Evolutionary conservation across 495 filamentous ascomycete species (phyloP), one percentile per base, ranked within the genome.

Genomic region (Xylaria longipes): DNA sequence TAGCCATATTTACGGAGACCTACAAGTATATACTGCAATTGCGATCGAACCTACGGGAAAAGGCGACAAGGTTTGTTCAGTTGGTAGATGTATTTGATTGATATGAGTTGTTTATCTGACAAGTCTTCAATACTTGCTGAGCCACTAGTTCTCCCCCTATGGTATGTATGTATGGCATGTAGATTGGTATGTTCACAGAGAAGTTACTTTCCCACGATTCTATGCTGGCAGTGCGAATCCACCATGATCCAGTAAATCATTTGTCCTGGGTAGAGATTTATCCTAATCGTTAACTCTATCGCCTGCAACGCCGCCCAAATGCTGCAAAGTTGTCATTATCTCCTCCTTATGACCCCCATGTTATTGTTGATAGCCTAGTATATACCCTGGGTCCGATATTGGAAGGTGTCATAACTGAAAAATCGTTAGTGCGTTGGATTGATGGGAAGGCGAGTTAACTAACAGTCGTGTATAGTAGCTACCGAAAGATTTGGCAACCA

Each of bases 341-440:
- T 71, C 41, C 69, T 41, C 27, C 65, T 73, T 65, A 62, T 72
- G 48, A 63, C 60, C 25, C 45, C 33, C 62, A 41, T 25, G 50
- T 68, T 48, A 25, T 52, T 27, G 33, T 62, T 70, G 69, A 66
- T 72, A 71, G 71, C 62, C 65, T 81, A 93, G 78, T 93, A 93
- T 78, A 93, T 93, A 77, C 91, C 91, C 79, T 93, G 91, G 5
- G 91, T 92, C 65, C 91, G 84, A 80, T 93, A 93, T 76, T 93
- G 91, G 80, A 92, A 93, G 71, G 91, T 92, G 80, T 93, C 91
- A 80, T 93, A 93, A 80, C 89, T 91, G 62, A 27, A 12, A 15
- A 15, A 25, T 29, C 25, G 39, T 78, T 69, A 77, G 76, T 20
- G 63, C 50, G 2, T 54, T 3, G 37, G 25, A 48, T 31, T 39